phyloP scores from a whole-genome alignment of 176 grass and related monocot genomes.

The Melocanna baccifera region DNA sequence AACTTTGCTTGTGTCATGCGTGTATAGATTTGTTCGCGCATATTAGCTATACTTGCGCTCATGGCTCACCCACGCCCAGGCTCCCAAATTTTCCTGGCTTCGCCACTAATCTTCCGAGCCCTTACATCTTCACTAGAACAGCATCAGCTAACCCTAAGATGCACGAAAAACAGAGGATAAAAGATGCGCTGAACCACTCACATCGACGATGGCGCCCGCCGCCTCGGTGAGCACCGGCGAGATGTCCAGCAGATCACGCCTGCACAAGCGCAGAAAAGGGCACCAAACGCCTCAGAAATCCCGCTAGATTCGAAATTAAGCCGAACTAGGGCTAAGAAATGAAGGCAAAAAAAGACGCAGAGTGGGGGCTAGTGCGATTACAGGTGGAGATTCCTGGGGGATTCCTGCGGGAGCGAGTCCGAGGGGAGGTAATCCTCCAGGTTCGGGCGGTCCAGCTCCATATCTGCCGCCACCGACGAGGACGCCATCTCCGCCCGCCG shows the following conservation, averaged over 20 bases:
- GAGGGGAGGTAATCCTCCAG: conserved; percentile 76
- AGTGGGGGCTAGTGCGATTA: conserved; percentile 16
- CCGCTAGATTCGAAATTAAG: neutral
- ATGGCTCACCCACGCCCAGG: too few relatives aligned
- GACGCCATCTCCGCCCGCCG: conserved; percentile 18
- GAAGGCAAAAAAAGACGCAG: neutral
- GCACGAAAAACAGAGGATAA: neutral
- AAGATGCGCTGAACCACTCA: conserved; percentile 33
- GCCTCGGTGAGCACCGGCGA: conserved; percentile 89
- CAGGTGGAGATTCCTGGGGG: conserved; percentile 63
- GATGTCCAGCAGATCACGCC: conserved; percentile 96
- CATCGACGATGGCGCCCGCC: conserved; percentile 92
- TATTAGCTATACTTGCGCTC: too few relatives aligned
- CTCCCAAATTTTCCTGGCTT: too few relatives aligned
- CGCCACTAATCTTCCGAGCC: too few relatives aligned
- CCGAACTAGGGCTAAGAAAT: neutral
- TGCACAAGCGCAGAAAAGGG: conserved; percentile 22
- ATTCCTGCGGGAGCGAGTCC: conserved; percentile 56
- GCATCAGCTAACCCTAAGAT: neutral
- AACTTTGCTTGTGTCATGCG: too few relatives aligned
- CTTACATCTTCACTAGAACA: neutral
- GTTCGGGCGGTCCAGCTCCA: conserved; percentile 77
- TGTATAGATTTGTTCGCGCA: too few relatives aligned
- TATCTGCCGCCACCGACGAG: conserved; percentile 51
- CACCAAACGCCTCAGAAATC: neutral